Evolutionary conservation across 1,284 basidiomycete genomes (phyloP), one percentile per base, ranked within the genome.

Genomic region (Ustilago tritici): DNA sequence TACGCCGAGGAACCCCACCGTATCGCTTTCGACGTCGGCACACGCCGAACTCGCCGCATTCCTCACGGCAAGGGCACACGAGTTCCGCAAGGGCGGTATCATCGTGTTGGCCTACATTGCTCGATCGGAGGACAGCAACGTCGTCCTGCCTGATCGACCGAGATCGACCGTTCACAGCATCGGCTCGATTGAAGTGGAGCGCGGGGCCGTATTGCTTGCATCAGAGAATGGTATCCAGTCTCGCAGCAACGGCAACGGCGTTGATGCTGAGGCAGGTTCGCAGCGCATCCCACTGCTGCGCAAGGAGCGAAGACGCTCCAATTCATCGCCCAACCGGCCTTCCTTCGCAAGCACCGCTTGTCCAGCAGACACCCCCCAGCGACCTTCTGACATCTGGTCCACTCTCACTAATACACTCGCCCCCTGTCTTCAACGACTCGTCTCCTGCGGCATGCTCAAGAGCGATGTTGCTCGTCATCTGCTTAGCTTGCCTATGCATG

Each of bases 401-500:
- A 75, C 83, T 28, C 71, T 87, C 35, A 83, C 83, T 55, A 82
- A 84, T 43, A 80, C 85, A 53, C 78, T 87, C 3, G 86, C 84
- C 0, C 85, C 86, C 14, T 87, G 86, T 31, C 84, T 87, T 36
- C 87, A 87, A 74, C 74, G 87, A 5, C 78, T 87, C 32, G 87
- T 87, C 8, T 87, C 86, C 17, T 87, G 86, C 19, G 81, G 84
- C 49, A 80, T 87, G 77, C 81, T 87, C 72, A 87, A 87, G 72
- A 83, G 84, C 43, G 85, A 85, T 43, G 85, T 87, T 1, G 87
- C 87, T 14, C 84, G 86, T 12, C 82, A 83, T 32, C 73, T 87
- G 14, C 82, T 87, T 28, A 77, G 76, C 53, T 71, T 87, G 35
- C 87, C 87, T 0, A 78, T 87, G 65, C 83, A 87, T 53, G 85